Base-by-base conservation (phyloP, 306 rosid genomes). In the Rubus idaeus region DNA sequence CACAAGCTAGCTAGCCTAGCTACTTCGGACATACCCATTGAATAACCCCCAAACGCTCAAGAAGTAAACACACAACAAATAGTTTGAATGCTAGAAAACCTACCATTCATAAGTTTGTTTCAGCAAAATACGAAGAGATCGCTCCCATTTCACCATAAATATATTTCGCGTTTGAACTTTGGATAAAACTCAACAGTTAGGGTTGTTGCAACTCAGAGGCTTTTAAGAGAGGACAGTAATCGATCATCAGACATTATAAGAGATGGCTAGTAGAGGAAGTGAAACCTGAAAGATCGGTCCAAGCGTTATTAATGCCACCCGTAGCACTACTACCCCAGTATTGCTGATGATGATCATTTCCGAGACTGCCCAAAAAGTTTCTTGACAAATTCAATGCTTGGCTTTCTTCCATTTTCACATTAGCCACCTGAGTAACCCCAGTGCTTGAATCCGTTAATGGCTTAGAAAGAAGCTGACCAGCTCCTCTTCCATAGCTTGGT, bases 231-330 rank as follows among this genome's bases (percentile, higher is more conserved):
- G 21, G 62, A 56, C 7, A 41, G 20, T 57, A 44, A 73, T 16
- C 21, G 35, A 42, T 42, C n/a, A 45, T 60, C 21, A 10, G 68
- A 71, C 18, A 71, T 88, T 86, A 88, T 74, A 89, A 76, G 56
- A 87, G 78, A 75, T 88, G 91, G 57, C 68, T 80, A 26, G 87
- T 77, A 37, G 96, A 82, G 12, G 89, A 83, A 60, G 84, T 63
- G 86, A 93, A 91, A 85, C 84, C 84, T 63, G 91, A 90, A 75
- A 85, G 78, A 71, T 88, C 87, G 70, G 72, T 84, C 98, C 98
- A 91, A 79, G 90, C 87, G 84, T 71, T 87, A 18, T 78, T 60
- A 50, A 75, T 78, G 39, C 55, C 79, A 73, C 79, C 63, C 10
- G 3, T 40, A 40, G 70, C 51, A 6, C 42, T 46, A 47, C 14